Evolutionary conservation across 108 stramenopile genomes (phyloP).

Genomic region (Cyclotella distinguenda): DNA sequence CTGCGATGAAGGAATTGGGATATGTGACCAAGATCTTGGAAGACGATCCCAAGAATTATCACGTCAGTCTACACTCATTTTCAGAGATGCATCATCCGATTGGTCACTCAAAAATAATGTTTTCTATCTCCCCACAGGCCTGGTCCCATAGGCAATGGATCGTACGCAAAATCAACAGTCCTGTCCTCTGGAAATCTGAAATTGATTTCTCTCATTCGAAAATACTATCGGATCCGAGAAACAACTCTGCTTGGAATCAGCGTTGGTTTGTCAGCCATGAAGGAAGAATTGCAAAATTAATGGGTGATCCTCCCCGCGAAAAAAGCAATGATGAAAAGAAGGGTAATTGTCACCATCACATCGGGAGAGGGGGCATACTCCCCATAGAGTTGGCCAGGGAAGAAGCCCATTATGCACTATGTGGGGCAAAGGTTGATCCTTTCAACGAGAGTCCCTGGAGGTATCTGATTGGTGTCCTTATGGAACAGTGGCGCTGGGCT

Average conservation of each 20-base stretch:
- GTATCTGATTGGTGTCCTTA: conserved; percentile 70
- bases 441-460: conserved; percentile 88
- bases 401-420: conserved; percentile 69
- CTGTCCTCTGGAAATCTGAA: conserved; percentile 73
- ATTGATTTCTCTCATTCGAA: conserved; percentile 64
- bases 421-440: conserved; percentile 64
- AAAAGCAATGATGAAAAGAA: not conserved
- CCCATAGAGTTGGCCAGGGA: conserved; percentile 39
- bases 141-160: conserved; percentile 97
- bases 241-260: conserved; percentile 99
- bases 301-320: not conserved
- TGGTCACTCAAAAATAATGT: not conserved
- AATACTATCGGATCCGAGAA: conserved; percentile 82
- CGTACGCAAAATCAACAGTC: conserved; percentile 55
- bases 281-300: conserved; percentile 36
- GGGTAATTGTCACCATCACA: not conserved
- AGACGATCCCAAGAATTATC: conserved; percentile 97
- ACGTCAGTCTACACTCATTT: conserved; percentile 46
- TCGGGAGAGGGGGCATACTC: conserved; percentile 29
- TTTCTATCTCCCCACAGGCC: conserved; percentile 32
- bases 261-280: conserved; percentile 91
- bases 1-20: conserved; percentile 69
- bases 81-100: too few relatives aligned
- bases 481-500: conserved; percentile 62
- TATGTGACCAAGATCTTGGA: conserved; percentile 80